Percentiles rank a stretch among this genome's conserved stretches.
Conservation (phyloP, 2,329 filamentous ascomycete genomes). For the Apiospora kogelbergensis region DNA sequence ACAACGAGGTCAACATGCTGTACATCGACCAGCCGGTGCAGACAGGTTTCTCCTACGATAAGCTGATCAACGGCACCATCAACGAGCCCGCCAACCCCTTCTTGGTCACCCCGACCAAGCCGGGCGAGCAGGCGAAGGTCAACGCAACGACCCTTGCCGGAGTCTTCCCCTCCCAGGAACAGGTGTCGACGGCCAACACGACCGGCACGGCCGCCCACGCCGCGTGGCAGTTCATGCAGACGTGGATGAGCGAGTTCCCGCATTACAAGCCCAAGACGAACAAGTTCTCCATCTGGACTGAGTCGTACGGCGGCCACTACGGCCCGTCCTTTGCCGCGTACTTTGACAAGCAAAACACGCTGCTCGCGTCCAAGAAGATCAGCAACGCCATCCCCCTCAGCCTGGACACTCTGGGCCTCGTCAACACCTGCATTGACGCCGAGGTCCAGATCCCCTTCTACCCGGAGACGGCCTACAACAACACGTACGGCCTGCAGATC, state of each 20-base stretch:
- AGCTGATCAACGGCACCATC: slow-evolving; percentile 25
- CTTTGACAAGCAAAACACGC: slow-evolving; percentile 10
- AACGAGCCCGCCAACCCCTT: slow-evolving; percentile 20
- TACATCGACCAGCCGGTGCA: slow-evolving; percentile 62
- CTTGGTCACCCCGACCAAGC: neutral
- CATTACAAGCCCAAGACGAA: slow-evolving; percentile 30
- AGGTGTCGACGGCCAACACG: slow-evolving; percentile 10
- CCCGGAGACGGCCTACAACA: slow-evolving; percentile 58
- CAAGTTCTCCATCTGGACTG: slow-evolving; percentile 52
- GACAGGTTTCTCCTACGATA: slow-evolving; percentile 53
- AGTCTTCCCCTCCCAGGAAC: slow-evolving; percentile 9
- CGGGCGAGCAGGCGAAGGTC: neutral
- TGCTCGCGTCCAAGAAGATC: neutral
- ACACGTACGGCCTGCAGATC: slow-evolving; percentile 63
- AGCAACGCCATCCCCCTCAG: slow-evolving; percentile 36
- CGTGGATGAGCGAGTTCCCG: slow-evolving; percentile 15
- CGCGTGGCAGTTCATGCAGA: slow-evolving; percentile 17
- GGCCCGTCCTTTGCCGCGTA: slow-evolving; percentile 14
- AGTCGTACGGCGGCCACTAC: slow-evolving; percentile 21
- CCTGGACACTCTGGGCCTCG: slow-evolving; percentile 64
- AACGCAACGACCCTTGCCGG: slow-evolving; percentile 4
- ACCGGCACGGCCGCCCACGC: slow-evolving; percentile 9
- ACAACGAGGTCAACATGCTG: slow-evolving; percentile 57
- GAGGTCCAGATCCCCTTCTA: slow-evolving; percentile 59
- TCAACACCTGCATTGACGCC: slow-evolving; percentile 71